Evolutionary conservation across 345 rosid genomes (phyloP), one percentile per base, ranked within the genome.

Genomic region (Pistacia vera): DNA sequence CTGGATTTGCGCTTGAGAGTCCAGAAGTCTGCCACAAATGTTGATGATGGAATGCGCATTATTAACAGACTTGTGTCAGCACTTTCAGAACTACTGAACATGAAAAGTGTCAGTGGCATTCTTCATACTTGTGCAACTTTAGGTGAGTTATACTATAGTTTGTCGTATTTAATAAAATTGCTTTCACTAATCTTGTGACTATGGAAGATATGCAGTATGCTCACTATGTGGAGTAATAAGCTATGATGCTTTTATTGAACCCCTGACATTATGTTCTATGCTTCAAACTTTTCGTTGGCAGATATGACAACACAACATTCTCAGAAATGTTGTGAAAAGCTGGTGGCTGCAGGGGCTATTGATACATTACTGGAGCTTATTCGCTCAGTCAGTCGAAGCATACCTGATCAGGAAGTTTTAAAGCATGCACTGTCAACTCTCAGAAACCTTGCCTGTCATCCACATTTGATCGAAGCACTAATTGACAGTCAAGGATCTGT

Each of bases 261-360:
- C 51, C 51, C 25, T 36, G 11, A 71, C 10, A 5, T 8, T 4
- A 56, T 3, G 5, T 54, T 46, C 36, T 44, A 17, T 30, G 33
- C 9, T 14, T 54, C 28, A 69, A 71, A 48, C 55, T 4, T 62
- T 38, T 60, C 28, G 46, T 33, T 20, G 79, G 70, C 88, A 95
- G 99, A 93, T 74, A 86, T 74, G 76, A 87, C 95, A 28, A 93
- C 98, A 57, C 75, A 82, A 69, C 88, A 88, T 86, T 93, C 99
- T 64, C 90, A 86, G 35, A 95, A 72, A 85, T 93, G 97, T 75
- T 93, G 98, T 35, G 97, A 90, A 83, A 86, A 93, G 74, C 94
- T 95, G 49, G 96, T 92, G 68, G 94, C 85, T 68, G 98, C 94
- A 1, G 99, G 99, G 55, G 97, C 99, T 70, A 84, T 90, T 66